Percentiles rank a stretch among this genome's conserved stretches.
These are phyloP conservation scores for Protomyces macrosporus DNA, from an alignment of 1,139 yeast genomes.

Conservation along the genomic window DNA sequence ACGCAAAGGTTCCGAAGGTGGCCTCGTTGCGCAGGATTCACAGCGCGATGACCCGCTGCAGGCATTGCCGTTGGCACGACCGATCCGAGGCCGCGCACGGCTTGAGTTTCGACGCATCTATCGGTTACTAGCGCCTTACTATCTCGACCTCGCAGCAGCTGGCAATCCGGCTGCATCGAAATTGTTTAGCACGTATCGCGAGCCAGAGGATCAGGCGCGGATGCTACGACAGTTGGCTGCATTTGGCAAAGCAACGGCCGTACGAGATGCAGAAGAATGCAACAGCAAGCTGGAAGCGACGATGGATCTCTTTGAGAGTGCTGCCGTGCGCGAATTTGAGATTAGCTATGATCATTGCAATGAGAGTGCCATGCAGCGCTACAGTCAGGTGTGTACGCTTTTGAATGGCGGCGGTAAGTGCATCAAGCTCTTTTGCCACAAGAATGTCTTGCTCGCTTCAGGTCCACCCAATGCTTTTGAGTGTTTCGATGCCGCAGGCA, in stretches of 20 bases:
- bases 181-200: slow-evolving; percentile 47
- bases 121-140: slow-evolving; percentile 45
- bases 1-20: slow-evolving; percentile 22
- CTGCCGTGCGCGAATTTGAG: slow-evolving; percentile 67
- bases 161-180: slow-evolving; percentile 46
- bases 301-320: slow-evolving; percentile 69
- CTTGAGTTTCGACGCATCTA: slow-evolving; percentile 46
- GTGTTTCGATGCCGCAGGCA: slow-evolving; percentile 35
- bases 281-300: slow-evolving; percentile 51
- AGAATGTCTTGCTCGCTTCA: slow-evolving; percentile 43
- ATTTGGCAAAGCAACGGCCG: slow-evolving; percentile 43
- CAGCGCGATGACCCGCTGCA: neutral
- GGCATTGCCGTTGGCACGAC: slow-evolving; percentile 32
- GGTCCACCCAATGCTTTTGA: slow-evolving; percentile 37
- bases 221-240: slow-evolving; percentile 32
- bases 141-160: slow-evolving; percentile 47
- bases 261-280: slow-evolving; percentile 40
- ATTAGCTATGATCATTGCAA: slow-evolving; percentile 52
- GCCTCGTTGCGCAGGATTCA: slow-evolving; percentile 31
- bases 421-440: slow-evolving; percentile 47
- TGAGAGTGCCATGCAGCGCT: slow-evolving; percentile 40
- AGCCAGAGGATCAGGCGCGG: slow-evolving; percentile 35
- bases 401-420: slow-evolving; percentile 45
- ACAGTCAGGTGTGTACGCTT: slow-evolving; percentile 39
- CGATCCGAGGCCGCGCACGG: slow-evolving; percentile 45